Evolutionary conservation across 2,329 filamentous ascomycete genomes (phyloP), one percentile per base, ranked within the genome.

Genomic region (Colletotrichum zoysiae): DNA sequence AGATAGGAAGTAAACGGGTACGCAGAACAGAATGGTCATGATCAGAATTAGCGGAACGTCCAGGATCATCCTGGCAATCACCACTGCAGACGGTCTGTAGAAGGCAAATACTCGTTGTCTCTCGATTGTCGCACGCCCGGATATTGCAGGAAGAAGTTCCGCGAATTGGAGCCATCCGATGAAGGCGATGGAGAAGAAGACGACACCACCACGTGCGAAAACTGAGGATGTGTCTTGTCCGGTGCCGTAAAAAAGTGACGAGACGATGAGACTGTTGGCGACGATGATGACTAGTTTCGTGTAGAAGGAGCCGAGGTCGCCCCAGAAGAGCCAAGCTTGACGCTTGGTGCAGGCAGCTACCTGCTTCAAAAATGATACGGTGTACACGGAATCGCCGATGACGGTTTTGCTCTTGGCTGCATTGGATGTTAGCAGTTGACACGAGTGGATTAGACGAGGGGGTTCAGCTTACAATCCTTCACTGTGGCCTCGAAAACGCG

Each of bases 271-370:
- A 5, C 81, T 84, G 78, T 93, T 93, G 69, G 91, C 87, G 69
- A 95, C 81, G 76, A 95, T 93, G 78, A 94, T 94, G 81, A 94
- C 92, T 71, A 92, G 86, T 75, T 95, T 96, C 51, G 93, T 95
- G 79, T 90, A 91, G 1, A 96, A 85, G 0, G 92, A 92, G 0
- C 90, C 90, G 71, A 87, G 91, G 80, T 97, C 93, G 50, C 93
- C 93, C 78, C 89, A 88, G 38, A 95, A 88, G 40, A 97, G 87
- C 91, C 93, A 95, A 71, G 94, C 91, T 80, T 96, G 93, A 53
- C 94, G 88, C 75, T 90, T 86, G 0, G 91, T 92, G 83, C 91
- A 85, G 9, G 90, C 89, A 38, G 88, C 78, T 1, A 96, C 91
- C 80, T 96, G 94, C 6, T 89, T 87, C 55, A 86, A 82, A 77